These are phyloP conservation scores for Epichloe gansuensis DNA, from an alignment of 2,329 filamentous ascomycete species.

Conservation along the genomic window DNA sequence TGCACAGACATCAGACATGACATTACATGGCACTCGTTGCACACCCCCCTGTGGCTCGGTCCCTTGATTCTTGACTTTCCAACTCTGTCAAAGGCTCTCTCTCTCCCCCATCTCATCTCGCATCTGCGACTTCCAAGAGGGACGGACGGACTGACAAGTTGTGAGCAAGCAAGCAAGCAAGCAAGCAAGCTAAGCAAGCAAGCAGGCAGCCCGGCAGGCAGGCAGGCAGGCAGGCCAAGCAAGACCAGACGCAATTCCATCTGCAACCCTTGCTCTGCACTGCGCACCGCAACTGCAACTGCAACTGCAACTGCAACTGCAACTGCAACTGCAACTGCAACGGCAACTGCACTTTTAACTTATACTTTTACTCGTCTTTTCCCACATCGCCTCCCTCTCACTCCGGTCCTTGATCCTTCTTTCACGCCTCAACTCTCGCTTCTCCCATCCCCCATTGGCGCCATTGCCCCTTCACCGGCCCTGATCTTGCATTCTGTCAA, in stretches of 20 bases:
- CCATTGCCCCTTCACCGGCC: constrained; percentile 32
- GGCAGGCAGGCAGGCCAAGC: background rate
- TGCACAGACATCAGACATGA: background rate
- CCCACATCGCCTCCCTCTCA: constrained; percentile 1
- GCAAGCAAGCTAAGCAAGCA: background rate
- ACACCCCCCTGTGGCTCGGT: background rate
- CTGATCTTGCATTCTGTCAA: constrained; percentile 3
- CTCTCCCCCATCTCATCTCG: constrained; percentile 1
- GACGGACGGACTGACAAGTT: background rate
- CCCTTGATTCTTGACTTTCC: background rate
- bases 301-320: background rate
- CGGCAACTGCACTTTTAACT: background rate
- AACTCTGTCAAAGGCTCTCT: background rate
- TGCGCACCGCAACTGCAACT: background rate
- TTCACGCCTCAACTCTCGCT: constrained; percentile 5
- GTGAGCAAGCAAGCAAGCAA: background rate
- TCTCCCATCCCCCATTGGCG: constrained; percentile 32
- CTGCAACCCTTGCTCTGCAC: background rate
- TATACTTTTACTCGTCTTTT: constrained; percentile 6
- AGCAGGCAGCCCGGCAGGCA: background rate
- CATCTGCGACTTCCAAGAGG: background rate
- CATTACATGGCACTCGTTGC: background rate
- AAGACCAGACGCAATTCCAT: background rate
- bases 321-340: no score
- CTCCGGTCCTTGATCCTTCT: background rate